Base-by-base conservation (phyloP, 1,139 yeast species). In the Hanseniaspora gamundiae region DNA sequence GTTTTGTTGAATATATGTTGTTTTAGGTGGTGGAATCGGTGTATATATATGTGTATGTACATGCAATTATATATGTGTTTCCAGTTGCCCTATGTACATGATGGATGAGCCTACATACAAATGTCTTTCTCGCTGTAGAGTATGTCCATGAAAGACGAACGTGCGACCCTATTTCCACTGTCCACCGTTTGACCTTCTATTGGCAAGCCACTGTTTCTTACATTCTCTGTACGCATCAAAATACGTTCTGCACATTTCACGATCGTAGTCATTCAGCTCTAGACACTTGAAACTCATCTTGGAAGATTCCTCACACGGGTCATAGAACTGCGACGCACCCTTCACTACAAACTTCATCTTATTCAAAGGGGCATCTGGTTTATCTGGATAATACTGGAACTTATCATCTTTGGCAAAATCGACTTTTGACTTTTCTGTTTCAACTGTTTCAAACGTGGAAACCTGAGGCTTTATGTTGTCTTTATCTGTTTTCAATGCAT, bases 171-270 rank as follows among this genome's bases (percentile, higher is more conserved):
- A 30, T 14, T 28, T 33, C 46, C 46, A 44, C 7, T 44, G 39
- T 22, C 13, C 26, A n/a, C 63, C 56, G 48, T 67, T 69, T 22
- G 51, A 50, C 45, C 65, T 62, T 51, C 73, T 61, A 40, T 65
- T 59, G 24, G 57, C 54, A 41, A 67, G 58, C 80, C 95, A 88
- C 55, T 82, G 94, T 57, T 78, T 78, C 56, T 82, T 80, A 63
- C 98, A 91, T 57, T 91, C 97, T 49, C 87, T 71, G 58, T 88
- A 91, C 0, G 96, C 95, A 53, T 81, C 87, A 59, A 88, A 91
- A 57, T 85, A 88, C 50, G 84, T 94, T 50, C 73, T 75, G 60
- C 98, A 91, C 48, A 76, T 76, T 24, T 75, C 73, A 51, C 80
- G 75, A 51, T 85, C 91, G 55, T 80, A 88, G 56, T 82, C 75